Conservation (phyloP, 176 grass and related monocot species). For the Ensete glaucum region DNA sequence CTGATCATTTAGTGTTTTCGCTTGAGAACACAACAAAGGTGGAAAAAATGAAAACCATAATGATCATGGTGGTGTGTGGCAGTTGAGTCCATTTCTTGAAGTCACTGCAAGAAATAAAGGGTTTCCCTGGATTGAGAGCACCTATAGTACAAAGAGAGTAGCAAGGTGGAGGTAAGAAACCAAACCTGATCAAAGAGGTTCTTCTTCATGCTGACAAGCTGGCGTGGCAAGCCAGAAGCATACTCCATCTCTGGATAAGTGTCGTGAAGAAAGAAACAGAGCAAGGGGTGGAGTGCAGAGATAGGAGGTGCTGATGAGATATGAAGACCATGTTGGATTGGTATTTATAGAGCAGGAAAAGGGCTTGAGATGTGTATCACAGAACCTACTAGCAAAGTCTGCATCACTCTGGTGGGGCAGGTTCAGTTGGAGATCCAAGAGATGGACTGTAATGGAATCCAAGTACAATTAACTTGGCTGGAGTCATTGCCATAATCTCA, state of each 20-base stretch:
- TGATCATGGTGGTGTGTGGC: too few species aligned
- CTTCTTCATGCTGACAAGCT: constrained; percentile 56
- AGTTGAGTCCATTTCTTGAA: too few species aligned
- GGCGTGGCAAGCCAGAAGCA: constrained; percentile 22
- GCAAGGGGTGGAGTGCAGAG: constrained; percentile 3
- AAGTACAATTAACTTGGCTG: neutral
- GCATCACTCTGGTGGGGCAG: neutral
- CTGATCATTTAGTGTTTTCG: too few species aligned
- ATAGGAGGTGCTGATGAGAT: constrained; percentile 25
- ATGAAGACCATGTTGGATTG: neutral
- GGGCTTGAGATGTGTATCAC: too few species aligned
- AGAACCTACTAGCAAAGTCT: neutral
- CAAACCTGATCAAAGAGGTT: constrained; percentile 73
- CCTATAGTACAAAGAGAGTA: neutral
- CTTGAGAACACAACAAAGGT: too few species aligned
- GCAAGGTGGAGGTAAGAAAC: neutral
- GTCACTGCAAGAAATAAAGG: too few species aligned
- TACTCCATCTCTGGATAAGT: constrained; percentile 38
- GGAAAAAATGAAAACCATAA: too few species aligned
- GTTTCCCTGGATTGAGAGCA: too few species aligned
- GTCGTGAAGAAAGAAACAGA: neutral
- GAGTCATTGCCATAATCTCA: neutral
- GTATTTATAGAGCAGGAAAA: constrained; percentile 17
- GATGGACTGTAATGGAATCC: constrained; percentile 20
- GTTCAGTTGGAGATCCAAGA: constrained; percentile 2